Conservation (phyloP, 306 rosid species). For the Cercis canadensis region DNA sequence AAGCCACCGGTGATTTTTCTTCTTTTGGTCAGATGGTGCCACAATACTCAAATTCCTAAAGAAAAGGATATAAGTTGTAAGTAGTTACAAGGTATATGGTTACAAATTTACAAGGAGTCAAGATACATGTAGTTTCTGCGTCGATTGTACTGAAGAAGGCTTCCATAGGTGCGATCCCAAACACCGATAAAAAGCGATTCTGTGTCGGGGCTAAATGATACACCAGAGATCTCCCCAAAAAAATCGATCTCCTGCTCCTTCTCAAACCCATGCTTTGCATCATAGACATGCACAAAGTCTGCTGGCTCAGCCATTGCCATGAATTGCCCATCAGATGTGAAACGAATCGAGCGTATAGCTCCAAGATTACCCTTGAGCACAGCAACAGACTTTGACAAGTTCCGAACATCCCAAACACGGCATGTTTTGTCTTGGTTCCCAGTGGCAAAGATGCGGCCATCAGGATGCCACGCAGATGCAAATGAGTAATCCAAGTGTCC, state of each 20-base stretch:
- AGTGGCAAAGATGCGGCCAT: constrained; percentile 64
- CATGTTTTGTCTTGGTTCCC: constrained; percentile 79
- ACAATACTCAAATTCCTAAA: constrained; percentile 36
- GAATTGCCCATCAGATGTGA: constrained; percentile 61
- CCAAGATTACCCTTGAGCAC: constrained; percentile 68
- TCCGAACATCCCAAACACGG: constrained; percentile 69
- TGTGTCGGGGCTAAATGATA: constrained; percentile 84
- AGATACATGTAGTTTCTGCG: constrained; percentile 59
- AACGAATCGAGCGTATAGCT: constrained; percentile 65
- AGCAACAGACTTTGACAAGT: constrained; percentile 60
- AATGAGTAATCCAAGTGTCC: constrained; percentile 75
- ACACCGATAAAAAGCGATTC: constrained; percentile 80
- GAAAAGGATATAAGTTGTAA: constrained; percentile 22
- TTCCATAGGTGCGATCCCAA: constrained; percentile 84
- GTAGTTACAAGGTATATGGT: constrained; percentile 26
- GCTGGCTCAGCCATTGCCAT: constrained; percentile 77
- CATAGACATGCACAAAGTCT: constrained; percentile 66
- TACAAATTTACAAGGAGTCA: constrained; percentile 55
- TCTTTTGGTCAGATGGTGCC: constrained; percentile 29
- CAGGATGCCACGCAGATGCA: constrained; percentile 73
- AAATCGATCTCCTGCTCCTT: constrained; percentile 71
- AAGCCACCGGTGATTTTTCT: constrained; percentile 35
- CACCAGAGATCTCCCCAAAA: constrained; percentile 69
- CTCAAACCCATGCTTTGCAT: constrained; percentile 57
- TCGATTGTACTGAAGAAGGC: constrained; percentile 81